Evolutionary conservation across 2,329 filamentous ascomycete genomes (phyloP).

Genomic region (Thielaviopsis musarum): DNA sequence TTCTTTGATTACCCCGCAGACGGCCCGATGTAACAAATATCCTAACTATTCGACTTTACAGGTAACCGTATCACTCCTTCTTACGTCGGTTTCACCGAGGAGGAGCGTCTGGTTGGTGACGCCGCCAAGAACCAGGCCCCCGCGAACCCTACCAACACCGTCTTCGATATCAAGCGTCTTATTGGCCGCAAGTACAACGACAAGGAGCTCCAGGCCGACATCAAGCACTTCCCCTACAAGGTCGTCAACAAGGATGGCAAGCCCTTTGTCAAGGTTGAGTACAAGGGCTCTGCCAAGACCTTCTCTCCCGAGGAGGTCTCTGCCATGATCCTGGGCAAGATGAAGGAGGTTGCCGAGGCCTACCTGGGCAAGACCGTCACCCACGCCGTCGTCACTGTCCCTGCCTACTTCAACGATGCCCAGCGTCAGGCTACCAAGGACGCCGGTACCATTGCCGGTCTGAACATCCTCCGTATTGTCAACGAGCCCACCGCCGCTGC

Average conservation of each 20-base stretch:
- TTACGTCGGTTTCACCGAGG: constrained; percentile 92
- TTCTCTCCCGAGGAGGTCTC: constrained; percentile 72
- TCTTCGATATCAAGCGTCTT: constrained; percentile 72
- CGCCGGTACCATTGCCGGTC: constrained; percentile 76
- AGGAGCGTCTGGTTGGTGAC: constrained; percentile 92
- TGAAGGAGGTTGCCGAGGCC: constrained; percentile 67
- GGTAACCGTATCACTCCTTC: constrained; percentile 92
- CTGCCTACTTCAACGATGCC: constrained; percentile 97
- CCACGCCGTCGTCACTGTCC: constrained; percentile 83
- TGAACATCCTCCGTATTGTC: constrained; percentile 90
- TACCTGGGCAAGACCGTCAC: constrained; percentile 71
- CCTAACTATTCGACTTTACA: constrained; percentile 7
- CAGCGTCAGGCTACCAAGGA: constrained; percentile 96
- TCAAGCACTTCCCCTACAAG: constrained; percentile 98
- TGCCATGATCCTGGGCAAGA: constrained; percentile 68
- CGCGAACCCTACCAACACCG: constrained; percentile 57
- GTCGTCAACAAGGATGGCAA: constrained; percentile 80
- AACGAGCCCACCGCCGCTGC: constrained; percentile 94
- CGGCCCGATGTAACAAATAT: background rate
- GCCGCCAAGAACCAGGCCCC: constrained; percentile 93
- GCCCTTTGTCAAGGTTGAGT: constrained; percentile 64
- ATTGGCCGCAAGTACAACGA: constrained; percentile 73
- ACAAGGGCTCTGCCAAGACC: constrained; percentile 45
- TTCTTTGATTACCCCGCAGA: background rate
- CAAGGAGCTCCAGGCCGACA: constrained; percentile 77